Base-by-base conservation (phyloP, 108 stramenopile genomes). In the Parmales sp. region DNA sequence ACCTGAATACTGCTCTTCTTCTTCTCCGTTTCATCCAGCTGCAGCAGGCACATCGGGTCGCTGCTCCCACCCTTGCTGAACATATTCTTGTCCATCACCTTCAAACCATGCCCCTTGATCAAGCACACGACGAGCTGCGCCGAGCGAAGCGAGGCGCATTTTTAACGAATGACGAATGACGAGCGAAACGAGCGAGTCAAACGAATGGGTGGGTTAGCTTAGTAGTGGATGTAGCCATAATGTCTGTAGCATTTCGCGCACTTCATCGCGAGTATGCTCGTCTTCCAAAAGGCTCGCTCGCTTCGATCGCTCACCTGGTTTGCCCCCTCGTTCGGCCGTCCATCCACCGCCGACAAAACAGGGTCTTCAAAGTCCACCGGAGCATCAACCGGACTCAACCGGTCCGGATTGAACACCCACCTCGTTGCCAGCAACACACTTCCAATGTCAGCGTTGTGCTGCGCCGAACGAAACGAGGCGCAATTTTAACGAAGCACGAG, bases 41-140 rank as follows among this genome's bases (percentile, higher is more conserved):
- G 18, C 25, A 67, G 48, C 45, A n/a, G 31, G 20, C 23, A 31
- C 44, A 46, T 16, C 31, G 66, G 66, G 45, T 67, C 66, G 9
- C 25, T 28, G 19, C 29, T 19, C 31, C 66, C 66, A 2, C 66
- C 66, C 34, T 48, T 66, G 26, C 36, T 26, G 31, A 72, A n/a
- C 28, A 72, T 28, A 39, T 66, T 67, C 48, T 34, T 45, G 66
- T 72, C 71, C 71, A 65, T 72, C 3, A 72, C 23, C 25, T 63
- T 63, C 22, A 72, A 25, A 13, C 64, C 46, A 18, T 64, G 20
- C 16, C 22, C 71, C 37, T 48, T 66, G 0, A 73, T 69, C 0
- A 68, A 36, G 0, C 20, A 37, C 11, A 68, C 39, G 5, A n/a
- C n/a, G 29, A 73, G 48, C 46, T 73, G 63, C 25, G 45, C 38